Evolutionary conservation across 192 early-diverging fungal species (phyloP), one percentile per base, ranked within the genome.

Genomic region (Thamnidium elegans): DNA sequence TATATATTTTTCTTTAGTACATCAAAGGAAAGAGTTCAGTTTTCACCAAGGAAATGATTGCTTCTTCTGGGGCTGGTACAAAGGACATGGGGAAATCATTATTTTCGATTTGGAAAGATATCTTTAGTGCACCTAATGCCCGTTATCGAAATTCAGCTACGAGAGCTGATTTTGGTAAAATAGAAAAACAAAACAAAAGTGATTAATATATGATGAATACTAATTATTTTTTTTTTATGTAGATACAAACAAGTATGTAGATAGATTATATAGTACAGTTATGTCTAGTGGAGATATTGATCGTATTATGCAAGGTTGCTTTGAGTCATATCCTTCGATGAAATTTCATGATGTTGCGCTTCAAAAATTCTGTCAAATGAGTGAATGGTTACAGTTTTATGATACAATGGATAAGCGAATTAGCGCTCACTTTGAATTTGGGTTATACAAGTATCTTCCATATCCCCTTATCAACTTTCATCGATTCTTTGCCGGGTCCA

Each of bases 291-390:
- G 91, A n/a, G 94, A 96, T 65, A 84, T 86, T 59, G 94, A 96
- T 32, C 91, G 92, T 34, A 65, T 98, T 7, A 79, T 95, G 68
- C 89, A 92, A 76, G 90, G 93, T 1, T 96, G 93, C 66, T 94
- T 90, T 78, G 94, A 99, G 63, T 92, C 92, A 70, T 99, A 92
- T 77, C 82, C 89, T 7, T 74, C 81, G 21, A 86, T 89, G 82
- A 84, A 87, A 20, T 86, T 92, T 58, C 87, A 92, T 61, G 93
- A 96, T 69, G 68, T 86, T 9, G 83, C 84, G 11, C 78, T 84
- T 55, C 73, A 82, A 8, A 88, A 88, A 44, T 78, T 93, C 6
- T 79, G 89, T 1, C 71, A 84, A 45, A 79, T 85, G 47, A 75
- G 83, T 30, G 87, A 92, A 30, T 96, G 91, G 91, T 65, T 96